Conservation (phyloP, 106 monocot genomes). For the Dendrobium huoshanense region DNA sequence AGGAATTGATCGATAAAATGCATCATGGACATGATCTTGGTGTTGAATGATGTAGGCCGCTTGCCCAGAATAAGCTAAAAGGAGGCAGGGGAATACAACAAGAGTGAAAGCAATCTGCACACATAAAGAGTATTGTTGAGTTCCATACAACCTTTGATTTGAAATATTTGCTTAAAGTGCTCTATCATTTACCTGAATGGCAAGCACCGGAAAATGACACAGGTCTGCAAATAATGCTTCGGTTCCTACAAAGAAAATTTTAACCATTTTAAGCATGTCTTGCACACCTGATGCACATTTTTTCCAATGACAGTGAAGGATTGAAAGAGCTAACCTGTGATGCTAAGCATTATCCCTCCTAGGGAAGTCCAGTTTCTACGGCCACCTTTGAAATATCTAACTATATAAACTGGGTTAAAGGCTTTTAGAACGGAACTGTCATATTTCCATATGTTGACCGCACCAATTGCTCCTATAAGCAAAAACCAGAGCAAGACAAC, state of each 20-base stretch:
- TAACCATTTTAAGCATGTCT: too few species aligned
- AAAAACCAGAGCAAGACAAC: slow-evolving; percentile 67
- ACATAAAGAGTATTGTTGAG: not conserved
- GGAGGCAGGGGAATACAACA: slow-evolving; percentile 81
- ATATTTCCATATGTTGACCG: slow-evolving; percentile 75
- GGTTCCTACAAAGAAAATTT: slow-evolving; percentile 19
- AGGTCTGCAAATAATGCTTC: slow-evolving; percentile 52
- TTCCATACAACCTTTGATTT: not conserved
- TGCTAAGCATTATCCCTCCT: slow-evolving; percentile 92
- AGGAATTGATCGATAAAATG: slow-evolving; percentile 90
- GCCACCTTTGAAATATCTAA: slow-evolving; percentile 55
- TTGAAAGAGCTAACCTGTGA: slow-evolving; percentile 40
- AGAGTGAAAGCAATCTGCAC: slow-evolving; percentile 60
- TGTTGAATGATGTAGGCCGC: slow-evolving; percentile 74
- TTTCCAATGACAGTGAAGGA: not conserved
- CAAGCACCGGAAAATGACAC: slow-evolving; percentile 44
- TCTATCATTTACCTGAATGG: slow-evolving; percentile 30
- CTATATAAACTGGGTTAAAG: slow-evolving; percentile 74
- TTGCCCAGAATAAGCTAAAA: slow-evolving; percentile 77
- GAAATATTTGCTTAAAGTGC: not conserved
- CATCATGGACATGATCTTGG: slow-evolving; percentile 48
- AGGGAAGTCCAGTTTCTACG: slow-evolving; percentile 68
- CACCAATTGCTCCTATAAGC: slow-evolving; percentile 74
- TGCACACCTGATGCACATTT: too few species aligned
- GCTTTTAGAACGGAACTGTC: slow-evolving; percentile 70